Percentiles rank a stretch among this genome's conserved stretches.
Evolutionary conservation across 164 flowering plant genomes (phyloP).

Genomic region (Vitis amurensis): DNA sequence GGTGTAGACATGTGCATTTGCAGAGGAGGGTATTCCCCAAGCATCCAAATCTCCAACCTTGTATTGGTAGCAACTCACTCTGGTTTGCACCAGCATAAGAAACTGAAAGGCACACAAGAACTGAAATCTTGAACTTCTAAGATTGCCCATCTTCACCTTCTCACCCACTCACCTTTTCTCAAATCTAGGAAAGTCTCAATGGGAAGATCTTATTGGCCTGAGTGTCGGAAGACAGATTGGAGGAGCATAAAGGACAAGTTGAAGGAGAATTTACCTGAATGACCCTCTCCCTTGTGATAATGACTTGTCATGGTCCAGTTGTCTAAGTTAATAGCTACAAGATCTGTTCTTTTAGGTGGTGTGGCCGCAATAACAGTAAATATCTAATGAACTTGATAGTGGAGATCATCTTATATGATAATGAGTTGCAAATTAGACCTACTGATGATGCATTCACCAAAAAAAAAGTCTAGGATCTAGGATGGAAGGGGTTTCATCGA

Average conservation of each 20-base stretch:
- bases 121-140: constrained; percentile 24
- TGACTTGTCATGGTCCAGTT: neutral
- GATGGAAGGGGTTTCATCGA: constrained; percentile 1
- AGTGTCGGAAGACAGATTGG: constrained; percentile 3
- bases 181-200: constrained; percentile 6
- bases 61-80: constrained; percentile 52
- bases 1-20: constrained; percentile 57
- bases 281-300: constrained; percentile 2
- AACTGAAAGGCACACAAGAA: constrained; percentile 36
- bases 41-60: constrained; percentile 85
- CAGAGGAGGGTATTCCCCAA: constrained; percentile 81
- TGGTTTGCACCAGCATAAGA: constrained; percentile 40
- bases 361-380: neutral
- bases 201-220: constrained; percentile 20
- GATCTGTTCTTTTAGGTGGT: neutral
- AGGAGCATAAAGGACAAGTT: constrained; percentile 1
- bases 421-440: too few relatives aligned
- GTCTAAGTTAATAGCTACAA: too few relatives aligned
- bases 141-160: constrained; percentile 31
- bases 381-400: neutral
- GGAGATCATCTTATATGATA: neutral
- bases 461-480: too few relatives aligned
- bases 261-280: constrained; percentile 11
- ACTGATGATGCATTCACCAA: neutral
- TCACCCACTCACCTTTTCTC: constrained; percentile 5